Evolutionary conservation across 108 stramenopile species (phyloP).

Genomic region (Seminavis robusta): DNA sequence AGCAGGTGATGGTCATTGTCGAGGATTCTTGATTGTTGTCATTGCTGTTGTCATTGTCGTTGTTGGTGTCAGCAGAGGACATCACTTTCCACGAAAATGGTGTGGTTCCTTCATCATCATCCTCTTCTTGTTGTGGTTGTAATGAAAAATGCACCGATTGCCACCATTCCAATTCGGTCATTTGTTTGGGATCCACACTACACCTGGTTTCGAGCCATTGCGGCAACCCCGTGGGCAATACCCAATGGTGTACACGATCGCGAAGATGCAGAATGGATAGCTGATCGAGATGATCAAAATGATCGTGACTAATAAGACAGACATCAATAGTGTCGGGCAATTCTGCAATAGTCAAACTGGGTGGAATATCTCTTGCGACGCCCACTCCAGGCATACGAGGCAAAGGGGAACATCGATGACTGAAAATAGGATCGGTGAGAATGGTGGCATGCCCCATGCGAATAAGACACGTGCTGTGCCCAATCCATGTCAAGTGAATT

Average conservation of each 20-base stretch:
- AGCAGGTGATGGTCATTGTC: conserved; percentile 58
- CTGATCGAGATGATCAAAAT: conserved; percentile 83
- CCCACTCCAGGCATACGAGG: conserved; percentile 39
- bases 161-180: conserved; percentile 93
- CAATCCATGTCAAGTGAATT: conserved; percentile 75
- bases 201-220: conserved; percentile 61
- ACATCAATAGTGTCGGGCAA: conserved; percentile 50
- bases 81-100: conserved; percentile 3
- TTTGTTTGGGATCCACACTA: conserved; percentile 39
- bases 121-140: not conserved
- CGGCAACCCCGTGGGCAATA: conserved; percentile 78
- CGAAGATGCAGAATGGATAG: conserved; percentile 41
- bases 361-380: conserved; percentile 45
- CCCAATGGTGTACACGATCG: conserved; percentile 53
- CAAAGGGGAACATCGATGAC: conserved; percentile 49
- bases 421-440: conserved; percentile 83
- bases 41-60: not conserved
- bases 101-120: not conserved
- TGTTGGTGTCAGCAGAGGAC: not conserved
- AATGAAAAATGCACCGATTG: conserved; percentile 23
- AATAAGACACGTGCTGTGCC: conserved; percentile 71
- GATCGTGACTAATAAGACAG: conserved; percentile 85
- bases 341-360: conserved; percentile 52
- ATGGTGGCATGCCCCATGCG: conserved; percentile 54
- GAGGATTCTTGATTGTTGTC: not conserved